Evolutionary conservation across 202 grass and related monocot genomes (phyloP), one percentile per base, ranked within the genome.

Genomic region (Dendrocalamus latiflorus): DNA sequence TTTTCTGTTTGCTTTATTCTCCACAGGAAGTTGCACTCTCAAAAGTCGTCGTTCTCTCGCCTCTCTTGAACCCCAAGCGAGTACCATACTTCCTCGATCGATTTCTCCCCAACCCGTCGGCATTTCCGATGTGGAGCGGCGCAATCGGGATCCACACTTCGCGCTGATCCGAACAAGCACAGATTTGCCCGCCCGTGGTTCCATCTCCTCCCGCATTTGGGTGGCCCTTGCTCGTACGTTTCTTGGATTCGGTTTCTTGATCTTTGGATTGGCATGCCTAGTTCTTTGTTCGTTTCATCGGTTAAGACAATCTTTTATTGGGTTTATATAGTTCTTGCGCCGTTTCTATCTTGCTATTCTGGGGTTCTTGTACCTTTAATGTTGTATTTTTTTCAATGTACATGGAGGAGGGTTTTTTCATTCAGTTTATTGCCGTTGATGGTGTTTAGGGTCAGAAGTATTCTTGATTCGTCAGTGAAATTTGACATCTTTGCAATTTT

Each of bases 1-100:
- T 55, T 44, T 44, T 2, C 5, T 55, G 20, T 70, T 62, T 57
- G 87, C 82, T 89, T 89, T 85, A 85, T 89, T 86, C 49, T 78
- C 49, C 54, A 77, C 55, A 73, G 48, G 48, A 51, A 78, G 88
- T 86, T 89, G 60, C 88, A 68, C 83, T 86, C 72, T 13, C 59
- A 42, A 85, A 89, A 89, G 77, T 84, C 68, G 25, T 88, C 58
- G 83, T 51, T 79, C 36, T 56, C 68, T 58, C 57, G 13, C 39
- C 63, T 55, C 76, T 70, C 76, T 54, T 42, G 63, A 59, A 82
- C 69, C 44, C 70, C 72, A 66, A 70, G 65, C 75, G 66, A 86
- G 21, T 61, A 30, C 72, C 65, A 50, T 64, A 34, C 44, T 30
- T 22, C 54, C 39, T 39, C 65, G 71, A 47, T 15, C 45, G 45